These are phyloP conservation scores for Wickerhamiella qilinensis DNA, from an alignment of 805 yeast species.

Conservation along the genomic window DNA sequence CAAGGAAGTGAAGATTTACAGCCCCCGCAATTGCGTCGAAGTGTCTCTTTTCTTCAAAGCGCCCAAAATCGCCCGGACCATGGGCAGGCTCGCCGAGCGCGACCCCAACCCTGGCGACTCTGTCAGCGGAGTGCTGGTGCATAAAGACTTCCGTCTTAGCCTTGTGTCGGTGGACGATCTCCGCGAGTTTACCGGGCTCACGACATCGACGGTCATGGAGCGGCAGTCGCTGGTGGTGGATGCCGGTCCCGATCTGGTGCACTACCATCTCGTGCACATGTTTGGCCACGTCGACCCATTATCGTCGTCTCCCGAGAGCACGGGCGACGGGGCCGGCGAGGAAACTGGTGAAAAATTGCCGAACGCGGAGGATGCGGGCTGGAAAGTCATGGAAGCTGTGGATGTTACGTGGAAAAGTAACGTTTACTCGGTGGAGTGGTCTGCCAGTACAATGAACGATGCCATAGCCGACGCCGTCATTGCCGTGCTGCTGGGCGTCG, in stretches of 20 bases:
- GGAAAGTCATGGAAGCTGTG: constrained; percentile 41
- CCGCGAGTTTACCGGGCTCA: constrained; percentile 72
- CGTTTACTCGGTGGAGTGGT: constrained; percentile 69
- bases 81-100: constrained; percentile 40
- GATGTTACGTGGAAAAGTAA: constrained; percentile 31
- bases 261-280: constrained; percentile 91
- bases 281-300: constrained; percentile 47
- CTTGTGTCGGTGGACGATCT: constrained; percentile 73
- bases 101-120: constrained; percentile 23
- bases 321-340: neutral
- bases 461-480: constrained; percentile 88
- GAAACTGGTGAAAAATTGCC: constrained; percentile 13
- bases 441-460: constrained; percentile 75
- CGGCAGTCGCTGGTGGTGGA: constrained; percentile 62
- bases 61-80: constrained; percentile 62
- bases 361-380: constrained; percentile 16
- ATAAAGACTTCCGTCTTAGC: constrained; percentile 67
- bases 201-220: constrained; percentile 73
- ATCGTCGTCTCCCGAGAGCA: constrained; percentile 6
- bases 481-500: constrained; percentile 81
- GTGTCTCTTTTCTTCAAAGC: constrained; percentile 67
- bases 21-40: constrained; percentile 81
- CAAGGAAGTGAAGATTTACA: constrained; percentile 77
- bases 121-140: constrained; percentile 74
- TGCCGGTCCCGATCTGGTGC: constrained; percentile 64